Percentiles rank a stretch among this genome's conserved stretches.
These are phyloP conservation scores for Leishmania mexicana DNA, from an alignment of 208 protist genomes.

Conservation along the genomic window DNA sequence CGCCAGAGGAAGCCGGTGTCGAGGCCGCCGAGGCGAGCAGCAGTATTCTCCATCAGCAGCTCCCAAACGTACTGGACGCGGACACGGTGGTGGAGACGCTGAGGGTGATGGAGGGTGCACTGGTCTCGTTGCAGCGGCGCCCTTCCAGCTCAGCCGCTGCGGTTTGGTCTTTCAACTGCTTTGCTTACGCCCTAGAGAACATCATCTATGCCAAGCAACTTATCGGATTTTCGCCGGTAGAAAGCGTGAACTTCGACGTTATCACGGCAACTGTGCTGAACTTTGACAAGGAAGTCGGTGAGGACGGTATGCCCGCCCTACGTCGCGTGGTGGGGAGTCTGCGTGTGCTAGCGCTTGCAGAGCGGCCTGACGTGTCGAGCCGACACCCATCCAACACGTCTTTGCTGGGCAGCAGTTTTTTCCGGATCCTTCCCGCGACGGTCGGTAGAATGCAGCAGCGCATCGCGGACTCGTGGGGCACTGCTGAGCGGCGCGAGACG, in stretches of 20 bases:
- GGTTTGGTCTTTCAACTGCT: conserved; percentile 24
- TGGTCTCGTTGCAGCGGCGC: conserved; percentile 24
- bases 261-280: conserved; percentile 35
- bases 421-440: conserved; percentile 31
- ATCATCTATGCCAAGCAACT: conserved; percentile 41
- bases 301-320: conserved; percentile 16
- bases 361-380: conserved; percentile 17
- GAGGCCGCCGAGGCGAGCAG: conserved; percentile 25
- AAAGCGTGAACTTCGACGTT: conserved; percentile 43
- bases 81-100: conserved; percentile 18
- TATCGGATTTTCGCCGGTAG: conserved; percentile 30
- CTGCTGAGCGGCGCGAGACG: conserved; percentile 9
- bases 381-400: conserved; percentile 3
- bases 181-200: conserved; percentile 39
- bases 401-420: conserved; percentile 17
- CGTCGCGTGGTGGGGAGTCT: conserved; percentile 25
- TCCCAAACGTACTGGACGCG: conserved; percentile 23
- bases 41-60: conserved; percentile 28
- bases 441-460: conserved; percentile 36
- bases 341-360: conserved; percentile 32
- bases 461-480: conserved; percentile 19
- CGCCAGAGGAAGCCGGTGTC: conserved; percentile 20
- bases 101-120: conserved; percentile 23
- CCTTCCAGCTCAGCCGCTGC: conserved; percentile 9
- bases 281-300: conserved; percentile 32